phyloP scores from a whole-genome alignment of 495 filamentous ascomycete species.

The Penicillium argentinense region DNA sequence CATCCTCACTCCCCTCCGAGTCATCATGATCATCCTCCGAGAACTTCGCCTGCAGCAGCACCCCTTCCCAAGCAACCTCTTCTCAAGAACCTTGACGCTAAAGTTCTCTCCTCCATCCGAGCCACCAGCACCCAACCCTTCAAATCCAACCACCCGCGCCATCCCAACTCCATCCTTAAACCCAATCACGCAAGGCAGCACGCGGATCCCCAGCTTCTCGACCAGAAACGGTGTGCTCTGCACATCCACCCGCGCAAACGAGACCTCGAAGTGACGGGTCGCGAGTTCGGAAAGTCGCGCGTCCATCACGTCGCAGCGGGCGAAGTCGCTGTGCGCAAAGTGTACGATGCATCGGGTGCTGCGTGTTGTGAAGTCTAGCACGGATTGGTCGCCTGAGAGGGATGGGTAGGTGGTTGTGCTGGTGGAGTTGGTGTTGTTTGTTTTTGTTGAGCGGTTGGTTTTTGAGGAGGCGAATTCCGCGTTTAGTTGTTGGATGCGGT shows the following conservation, averaged over 20 bases:
- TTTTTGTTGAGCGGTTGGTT: constrained; percentile 22
- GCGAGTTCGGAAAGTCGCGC: constrained; percentile 61
- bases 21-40: constrained; percentile 42
- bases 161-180: constrained; percentile 67
- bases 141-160: constrained; percentile 74
- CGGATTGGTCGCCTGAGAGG: constrained; percentile 60
- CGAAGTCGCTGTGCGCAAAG: constrained; percentile 75
- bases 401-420: constrained; percentile 53
- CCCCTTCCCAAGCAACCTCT: constrained; percentile 58
- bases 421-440: constrained; percentile 32
- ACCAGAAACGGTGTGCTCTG: constrained; percentile 73
- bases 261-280: constrained; percentile 63
- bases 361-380: constrained; percentile 69
- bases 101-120: constrained; percentile 61
- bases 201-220: constrained; percentile 64
- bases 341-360: constrained; percentile 67
- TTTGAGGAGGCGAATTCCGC: constrained; percentile 56
- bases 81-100: constrained; percentile 62
- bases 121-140: constrained; percentile 59
- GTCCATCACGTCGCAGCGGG: constrained; percentile 70
- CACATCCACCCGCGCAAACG: constrained; percentile 68
- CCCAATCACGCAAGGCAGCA: constrained; percentile 73
- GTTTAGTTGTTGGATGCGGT: constrained; percentile 70
- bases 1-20: constrained; percentile 31
- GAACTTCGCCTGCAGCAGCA: constrained; percentile 56